phyloP scores from a whole-genome alignment of 139 green algal species.

The Chlorella sorokiniana region DNA sequence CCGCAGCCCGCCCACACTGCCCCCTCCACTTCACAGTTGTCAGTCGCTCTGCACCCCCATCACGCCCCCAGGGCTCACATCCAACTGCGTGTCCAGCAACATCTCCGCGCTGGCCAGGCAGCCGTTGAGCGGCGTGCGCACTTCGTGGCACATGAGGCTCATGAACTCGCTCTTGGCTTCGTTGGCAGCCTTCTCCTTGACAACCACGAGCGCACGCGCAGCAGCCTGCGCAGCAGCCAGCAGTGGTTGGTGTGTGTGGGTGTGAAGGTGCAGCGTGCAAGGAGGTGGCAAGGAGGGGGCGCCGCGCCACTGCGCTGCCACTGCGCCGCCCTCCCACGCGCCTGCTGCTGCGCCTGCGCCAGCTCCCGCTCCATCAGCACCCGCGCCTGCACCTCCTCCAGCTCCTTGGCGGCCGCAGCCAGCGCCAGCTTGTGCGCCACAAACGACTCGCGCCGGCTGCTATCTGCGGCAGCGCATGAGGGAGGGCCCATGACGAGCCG shows the following conservation, averaged over 20 bases:
- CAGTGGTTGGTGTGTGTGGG: no score
- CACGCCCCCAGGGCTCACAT: no score
- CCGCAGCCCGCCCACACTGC: no score
- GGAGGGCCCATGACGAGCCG: background rate
- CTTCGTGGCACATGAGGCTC: constrained; percentile 71
- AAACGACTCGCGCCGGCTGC: constrained; percentile 79
- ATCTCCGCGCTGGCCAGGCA: constrained; percentile 88
- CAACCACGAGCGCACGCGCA: constrained; percentile 64
- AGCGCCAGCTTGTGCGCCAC: constrained; percentile 63
- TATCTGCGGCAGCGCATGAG: constrained; percentile 45
- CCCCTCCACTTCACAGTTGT: no score
- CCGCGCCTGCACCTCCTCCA: constrained; percentile 55
- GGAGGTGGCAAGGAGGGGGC: no score
- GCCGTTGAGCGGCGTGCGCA: constrained; percentile 85
- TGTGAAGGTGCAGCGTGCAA: no score
- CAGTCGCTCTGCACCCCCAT: no score
- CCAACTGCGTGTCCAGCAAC: constrained; percentile 79
- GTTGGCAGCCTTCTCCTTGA: constrained; percentile 75
- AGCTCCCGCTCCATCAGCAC: constrained; percentile 68
- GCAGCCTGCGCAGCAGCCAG: constrained; percentile 56
- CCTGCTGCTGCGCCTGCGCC: constrained; percentile 53
- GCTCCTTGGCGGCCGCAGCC: constrained; percentile 71
- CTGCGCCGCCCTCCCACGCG: constrained; percentile 27
- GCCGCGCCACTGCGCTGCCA: no score
- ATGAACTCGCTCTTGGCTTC: constrained; percentile 81